These are phyloP conservation scores for Annulohypoxylon stygium DNA, from an alignment of 495 filamentous ascomycete genomes.

Conservation along the genomic window DNA sequence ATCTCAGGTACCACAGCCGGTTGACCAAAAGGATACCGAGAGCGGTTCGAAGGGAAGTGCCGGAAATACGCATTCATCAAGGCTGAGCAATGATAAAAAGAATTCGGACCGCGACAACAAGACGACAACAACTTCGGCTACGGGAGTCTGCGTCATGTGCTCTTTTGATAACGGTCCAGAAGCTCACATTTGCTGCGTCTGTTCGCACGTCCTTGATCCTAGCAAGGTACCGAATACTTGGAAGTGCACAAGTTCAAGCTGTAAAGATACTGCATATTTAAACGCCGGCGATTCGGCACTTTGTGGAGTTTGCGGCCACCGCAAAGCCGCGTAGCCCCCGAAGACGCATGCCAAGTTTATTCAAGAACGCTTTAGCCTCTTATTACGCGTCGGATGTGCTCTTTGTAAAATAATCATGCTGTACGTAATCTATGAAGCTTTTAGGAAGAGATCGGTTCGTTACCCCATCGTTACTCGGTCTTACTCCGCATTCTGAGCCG, in stretches of 20 bases:
- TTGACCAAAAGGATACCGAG: slow-evolving; percentile 13
- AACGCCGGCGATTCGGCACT: slow-evolving; percentile 74
- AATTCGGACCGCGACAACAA: slow-evolving; percentile 28
- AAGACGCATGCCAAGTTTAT: not conserved
- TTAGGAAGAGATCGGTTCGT: slow-evolving; percentile 3
- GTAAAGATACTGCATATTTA: slow-evolving; percentile 66
- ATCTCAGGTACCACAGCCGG: slow-evolving; percentile 9
- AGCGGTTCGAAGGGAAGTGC: slow-evolving; percentile 2
- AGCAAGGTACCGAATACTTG: slow-evolving; percentile 65
- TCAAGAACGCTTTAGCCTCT: not conserved
- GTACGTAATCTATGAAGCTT: not conserved
- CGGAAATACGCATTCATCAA: slow-evolving; percentile 10
- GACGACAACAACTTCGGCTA: slow-evolving; percentile 7
- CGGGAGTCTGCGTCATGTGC: slow-evolving; percentile 68
- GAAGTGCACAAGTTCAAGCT: slow-evolving; percentile 69
- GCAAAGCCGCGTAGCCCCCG: slow-evolving; percentile 38
- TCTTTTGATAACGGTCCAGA: slow-evolving; percentile 67
- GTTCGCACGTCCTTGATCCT: slow-evolving; percentile 73
- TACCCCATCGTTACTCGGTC: slow-evolving; percentile 6
- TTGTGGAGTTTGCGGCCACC: slow-evolving; percentile 74
- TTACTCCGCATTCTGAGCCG: slow-evolving; percentile 20
- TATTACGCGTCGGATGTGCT: not conserved
- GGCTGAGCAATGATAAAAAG: slow-evolving; percentile 11
- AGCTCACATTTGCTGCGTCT: slow-evolving; percentile 70
- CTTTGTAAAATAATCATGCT: not conserved